Conservation (phyloP, 2,329 filamentous ascomycete genomes). For the Alternaria ventricosa region DNA sequence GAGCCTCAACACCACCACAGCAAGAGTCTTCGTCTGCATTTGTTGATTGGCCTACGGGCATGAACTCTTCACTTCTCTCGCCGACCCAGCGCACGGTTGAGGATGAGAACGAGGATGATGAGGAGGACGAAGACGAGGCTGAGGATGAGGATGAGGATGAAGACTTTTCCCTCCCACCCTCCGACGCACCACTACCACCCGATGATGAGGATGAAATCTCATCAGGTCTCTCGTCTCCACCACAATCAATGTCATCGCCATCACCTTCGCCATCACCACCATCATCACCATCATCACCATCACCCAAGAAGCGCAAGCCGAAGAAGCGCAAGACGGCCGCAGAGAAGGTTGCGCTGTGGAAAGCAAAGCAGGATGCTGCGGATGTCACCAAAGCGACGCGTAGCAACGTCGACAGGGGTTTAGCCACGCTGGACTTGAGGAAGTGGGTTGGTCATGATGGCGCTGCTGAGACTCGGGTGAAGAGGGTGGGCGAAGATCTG, state of each 20-base stretch:
- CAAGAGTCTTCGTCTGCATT: background rate
- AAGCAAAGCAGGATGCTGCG: background rate
- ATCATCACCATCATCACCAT: background rate
- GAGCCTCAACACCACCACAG: background rate
- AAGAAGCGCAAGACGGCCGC: background rate
- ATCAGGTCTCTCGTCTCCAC: background rate
- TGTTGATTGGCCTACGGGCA: background rate
- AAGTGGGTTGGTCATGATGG: background rate
- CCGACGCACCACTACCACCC: background rate
- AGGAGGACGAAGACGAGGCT: too few relatives aligned
- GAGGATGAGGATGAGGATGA: background rate
- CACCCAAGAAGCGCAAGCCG: background rate
- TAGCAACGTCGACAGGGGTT: background rate
- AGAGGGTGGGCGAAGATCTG: background rate
- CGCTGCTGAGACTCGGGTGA: background rate
- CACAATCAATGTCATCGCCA: background rate
- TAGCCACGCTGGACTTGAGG: background rate
- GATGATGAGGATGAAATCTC: background rate
- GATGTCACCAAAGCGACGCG: background rate
- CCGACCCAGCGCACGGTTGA: background rate
- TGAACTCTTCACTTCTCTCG: background rate
- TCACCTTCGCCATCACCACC: too few relatives aligned
- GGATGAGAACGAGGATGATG: too few relatives aligned
- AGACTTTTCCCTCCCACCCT: background rate
- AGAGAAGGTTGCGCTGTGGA: background rate